phyloP scores from a whole-genome alignment of 805 yeast genomes.

The Kregervanrija fluxuum region DNA sequence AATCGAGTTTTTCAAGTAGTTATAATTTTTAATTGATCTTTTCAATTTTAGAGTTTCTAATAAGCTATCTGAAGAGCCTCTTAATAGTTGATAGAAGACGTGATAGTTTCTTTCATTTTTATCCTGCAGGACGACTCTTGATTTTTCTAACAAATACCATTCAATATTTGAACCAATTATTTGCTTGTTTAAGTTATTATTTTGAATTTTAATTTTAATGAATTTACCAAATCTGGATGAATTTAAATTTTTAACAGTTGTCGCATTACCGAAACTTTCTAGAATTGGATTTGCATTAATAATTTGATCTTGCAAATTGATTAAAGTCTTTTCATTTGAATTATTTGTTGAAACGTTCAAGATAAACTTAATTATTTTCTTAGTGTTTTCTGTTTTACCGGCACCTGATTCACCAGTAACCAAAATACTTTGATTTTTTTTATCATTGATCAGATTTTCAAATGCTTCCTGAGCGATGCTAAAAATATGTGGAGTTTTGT shows the following conservation, averaged over 20 bases:
- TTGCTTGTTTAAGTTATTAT: slow-evolving; percentile 41
- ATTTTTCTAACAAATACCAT: slow-evolving; percentile 89
- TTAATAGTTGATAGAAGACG: slow-evolving; percentile 78
- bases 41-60: slow-evolving; percentile 40
- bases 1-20: slow-evolving; percentile 49
- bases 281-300: slow-evolving; percentile 91
- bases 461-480: slow-evolving; percentile 86
- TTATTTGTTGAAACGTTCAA: slow-evolving; percentile 56
- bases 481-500: slow-evolving; percentile 74
- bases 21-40: slow-evolving; percentile 35
- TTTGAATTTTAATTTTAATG: slow-evolving; percentile 67
- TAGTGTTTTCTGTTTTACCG: slow-evolving; percentile 96
- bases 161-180: slow-evolving; percentile 89
- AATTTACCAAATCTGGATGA: slow-evolving; percentile 97
- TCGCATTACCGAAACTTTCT: slow-evolving; percentile 96
- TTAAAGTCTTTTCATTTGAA: slow-evolving; percentile 18
- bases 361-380: slow-evolving; percentile 85
- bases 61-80: slow-evolving; percentile 51
- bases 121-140: slow-evolving; percentile 79
- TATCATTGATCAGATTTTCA: slow-evolving; percentile 60
- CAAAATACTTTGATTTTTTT: slow-evolving; percentile 77
- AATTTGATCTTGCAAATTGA: slow-evolving; percentile 73
- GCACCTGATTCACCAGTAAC: slow-evolving; percentile 99
- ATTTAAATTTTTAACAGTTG: slow-evolving; percentile 87
- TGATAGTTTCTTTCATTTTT: slow-evolving; percentile 84